Conservation (phyloP, 2,329 filamentous ascomycete species). For the Fonsecaea nubica region DNA sequence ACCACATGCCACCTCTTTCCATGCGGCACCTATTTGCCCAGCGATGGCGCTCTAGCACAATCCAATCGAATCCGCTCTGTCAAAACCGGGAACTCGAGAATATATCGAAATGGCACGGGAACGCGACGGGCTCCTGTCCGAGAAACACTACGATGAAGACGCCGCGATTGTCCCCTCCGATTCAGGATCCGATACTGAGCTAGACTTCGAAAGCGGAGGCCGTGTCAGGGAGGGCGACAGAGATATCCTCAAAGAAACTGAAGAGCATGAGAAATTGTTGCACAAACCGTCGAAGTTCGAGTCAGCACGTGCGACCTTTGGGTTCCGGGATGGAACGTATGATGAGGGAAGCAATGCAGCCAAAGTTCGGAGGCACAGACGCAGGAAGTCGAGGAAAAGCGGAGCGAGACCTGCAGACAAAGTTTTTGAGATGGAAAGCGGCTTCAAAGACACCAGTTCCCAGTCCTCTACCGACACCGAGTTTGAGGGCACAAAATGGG, state of each 20-base stretch:
- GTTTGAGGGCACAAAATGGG: conserved; percentile 52
- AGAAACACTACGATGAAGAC: conserved; percentile 39
- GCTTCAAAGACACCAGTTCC: conserved; percentile 67
- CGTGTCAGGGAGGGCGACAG: conserved; percentile 29
- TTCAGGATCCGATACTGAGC: conserved; percentile 26
- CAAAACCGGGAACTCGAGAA: neutral
- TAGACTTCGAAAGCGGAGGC: conserved; percentile 16
- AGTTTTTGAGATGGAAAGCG: conserved; percentile 92
- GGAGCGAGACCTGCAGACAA: conserved; percentile 67
- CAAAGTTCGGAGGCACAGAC: conserved; percentile 50
- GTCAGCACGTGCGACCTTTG: conserved; percentile 51
- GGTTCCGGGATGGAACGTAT: conserved; percentile 51
- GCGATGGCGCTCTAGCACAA: neutral
- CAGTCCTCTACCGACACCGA: conserved; percentile 65
- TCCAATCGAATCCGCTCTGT: neutral
- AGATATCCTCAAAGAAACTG: conserved; percentile 72
- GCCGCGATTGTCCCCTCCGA: conserved; percentile 31
- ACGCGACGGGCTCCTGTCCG: conserved; percentile 31
- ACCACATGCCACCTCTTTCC: neutral
- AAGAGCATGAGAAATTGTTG: conserved; percentile 61
- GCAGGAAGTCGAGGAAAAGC: conserved; percentile 59
- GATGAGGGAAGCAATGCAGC: conserved; percentile 56
- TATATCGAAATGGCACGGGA: conserved; percentile 26
- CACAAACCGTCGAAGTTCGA: conserved; percentile 49
- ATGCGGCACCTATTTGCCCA: neutral